Evolutionary conservation across 495 filamentous ascomycete genomes (phyloP).

Genomic region (Aspergillus leporis): DNA sequence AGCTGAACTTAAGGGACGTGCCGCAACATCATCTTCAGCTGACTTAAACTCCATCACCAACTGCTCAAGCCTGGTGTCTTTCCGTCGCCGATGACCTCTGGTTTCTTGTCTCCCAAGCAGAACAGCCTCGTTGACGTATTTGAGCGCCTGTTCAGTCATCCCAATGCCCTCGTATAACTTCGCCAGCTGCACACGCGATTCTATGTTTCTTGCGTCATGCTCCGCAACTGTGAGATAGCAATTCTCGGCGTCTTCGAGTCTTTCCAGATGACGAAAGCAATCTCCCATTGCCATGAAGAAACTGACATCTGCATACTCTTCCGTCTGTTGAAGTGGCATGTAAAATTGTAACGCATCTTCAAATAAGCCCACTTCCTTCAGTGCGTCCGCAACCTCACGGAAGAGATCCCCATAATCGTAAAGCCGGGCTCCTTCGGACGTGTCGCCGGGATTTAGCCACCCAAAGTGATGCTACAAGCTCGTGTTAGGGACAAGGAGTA

Average conservation of each 20-base stretch:
- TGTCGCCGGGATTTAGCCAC: slow-evolving; percentile 61
- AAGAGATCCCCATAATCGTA: slow-evolving; percentile 74
- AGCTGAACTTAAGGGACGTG: slow-evolving; percentile 15
- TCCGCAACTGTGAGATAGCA: slow-evolving; percentile 72
- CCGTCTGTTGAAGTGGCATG: slow-evolving; percentile 59
- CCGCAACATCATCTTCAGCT: slow-evolving; percentile 16
- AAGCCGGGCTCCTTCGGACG: slow-evolving; percentile 48
- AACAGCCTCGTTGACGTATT: slow-evolving; percentile 72
- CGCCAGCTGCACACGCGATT: slow-evolving; percentile 73
- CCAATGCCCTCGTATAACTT: slow-evolving; percentile 75
- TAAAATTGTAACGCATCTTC: slow-evolving; percentile 75
- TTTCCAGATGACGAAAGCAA: slow-evolving; percentile 65
- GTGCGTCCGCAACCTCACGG: slow-evolving; percentile 65
- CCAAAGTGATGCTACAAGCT: slow-evolving; percentile 56
- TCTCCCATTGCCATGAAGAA: slow-evolving; percentile 70
- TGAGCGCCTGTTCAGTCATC: slow-evolving; percentile 69
- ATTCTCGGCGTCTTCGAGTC: slow-evolving; percentile 67
- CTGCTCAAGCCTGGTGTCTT: slow-evolving; percentile 45
- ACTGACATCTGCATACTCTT: slow-evolving; percentile 58
- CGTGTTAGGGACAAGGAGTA: slow-evolving; percentile 10
- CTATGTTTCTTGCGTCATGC: slow-evolving; percentile 64
- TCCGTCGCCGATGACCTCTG: slow-evolving; percentile 34
- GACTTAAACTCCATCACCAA: slow-evolving; percentile 41
- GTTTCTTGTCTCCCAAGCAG: slow-evolving; percentile 52
- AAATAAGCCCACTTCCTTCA: slow-evolving; percentile 57